Base-by-base conservation (phyloP, 2,329 filamentous ascomycete genomes). In the Gyromitra esculenta region DNA sequence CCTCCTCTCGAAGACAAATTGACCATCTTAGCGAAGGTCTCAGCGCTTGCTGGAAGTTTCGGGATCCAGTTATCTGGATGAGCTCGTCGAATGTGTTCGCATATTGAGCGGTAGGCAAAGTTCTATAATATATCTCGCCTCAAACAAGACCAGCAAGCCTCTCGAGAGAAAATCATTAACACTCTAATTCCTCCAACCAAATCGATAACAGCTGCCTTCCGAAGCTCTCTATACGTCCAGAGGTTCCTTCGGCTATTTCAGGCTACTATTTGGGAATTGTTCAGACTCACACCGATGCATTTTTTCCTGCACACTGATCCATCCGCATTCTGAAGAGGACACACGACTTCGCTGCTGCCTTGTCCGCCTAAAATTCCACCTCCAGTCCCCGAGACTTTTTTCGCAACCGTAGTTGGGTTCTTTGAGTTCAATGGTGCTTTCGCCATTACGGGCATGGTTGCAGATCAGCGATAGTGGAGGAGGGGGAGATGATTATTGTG, bases 51-150 rank as follows among this genome's bases (percentile, higher is more conserved):
- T 80, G 96, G 95, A 81, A 98, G 91, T 88, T 98, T 97, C 64
- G 96, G 91, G 81, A 99, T 97, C 86, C 98, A 98, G 84, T 97
- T 92, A 84, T 97, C 94, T 77, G 95, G 95, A 84, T 99, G 96
- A 80, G 96, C 95, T 84, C 96, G 91, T 82, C 96, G 93, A 82
- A 99, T 98, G 83, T 99, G 96, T 88, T 99, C 96, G 85, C 98
- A 96, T 93, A 99, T 98, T 79, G 95, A 98, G 84, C 96, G 94
- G 86, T 94, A 99, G 82, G 81, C 80, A 83, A 81, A 82, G 73
- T 81, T 78, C 74, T 80, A 73, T 64, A 75, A 41, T 71, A 74
- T 68, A 75, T 64, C 25, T 48, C 39, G 59, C 65, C 65, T 59
- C 56, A 73, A 75, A 71, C 66, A 71, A 75, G 72, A 80, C 76